Base-by-base conservation (phyloP, 108 stramenopile species). In the Cyclotella sp. region DNA sequence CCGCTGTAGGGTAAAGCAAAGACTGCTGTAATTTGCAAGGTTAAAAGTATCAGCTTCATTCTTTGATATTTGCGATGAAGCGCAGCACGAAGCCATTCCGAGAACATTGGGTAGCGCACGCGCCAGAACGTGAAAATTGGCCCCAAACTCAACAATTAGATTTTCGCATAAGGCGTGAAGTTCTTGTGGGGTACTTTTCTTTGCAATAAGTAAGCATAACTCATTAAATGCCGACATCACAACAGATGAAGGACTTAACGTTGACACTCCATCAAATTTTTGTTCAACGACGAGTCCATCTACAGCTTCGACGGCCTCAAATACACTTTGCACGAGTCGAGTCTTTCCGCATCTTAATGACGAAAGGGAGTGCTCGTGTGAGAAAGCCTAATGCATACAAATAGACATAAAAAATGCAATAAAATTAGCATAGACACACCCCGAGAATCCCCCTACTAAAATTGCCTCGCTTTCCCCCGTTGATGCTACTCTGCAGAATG, bases 181-280 rank as follows among this genome's bases (percentile, higher is more conserved):
- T 22, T 29, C 67, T 46, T 41, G 43, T 26, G 8, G 43, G 45
- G 26, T 65, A 71, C 10, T 60, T 52, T 29, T 42, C 68, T 66
- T 52, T 19, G 14, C 42, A 53, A 82, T 28, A 39, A 72, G 21
- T 10, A 63, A 19, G 54, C 81, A 82, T 29, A 82, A 49, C 0
- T 71, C 69, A 67, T 82, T 60, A 39, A 82, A 72, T 18, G 70
- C 74, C 14, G 74, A 74, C 30, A 82, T 55, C n/a, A 81, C 22
- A 11, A 64, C 79, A 2, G 27, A 18, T 27, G 15, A 43, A 15
- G 79, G 72, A 43, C 68, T 74, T 4, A 24, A 27, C 9, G 21
- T 51, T 30, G 51, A 51, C 12, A 54, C 30, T 16, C 34, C 49
- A 14, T 68, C 68, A 30, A 68, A 68, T 21, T 68, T 68, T 53